Evolutionary conservation across 75 land plant species (phyloP).

Genomic region (Sequoiadendron giganteum): DNA sequence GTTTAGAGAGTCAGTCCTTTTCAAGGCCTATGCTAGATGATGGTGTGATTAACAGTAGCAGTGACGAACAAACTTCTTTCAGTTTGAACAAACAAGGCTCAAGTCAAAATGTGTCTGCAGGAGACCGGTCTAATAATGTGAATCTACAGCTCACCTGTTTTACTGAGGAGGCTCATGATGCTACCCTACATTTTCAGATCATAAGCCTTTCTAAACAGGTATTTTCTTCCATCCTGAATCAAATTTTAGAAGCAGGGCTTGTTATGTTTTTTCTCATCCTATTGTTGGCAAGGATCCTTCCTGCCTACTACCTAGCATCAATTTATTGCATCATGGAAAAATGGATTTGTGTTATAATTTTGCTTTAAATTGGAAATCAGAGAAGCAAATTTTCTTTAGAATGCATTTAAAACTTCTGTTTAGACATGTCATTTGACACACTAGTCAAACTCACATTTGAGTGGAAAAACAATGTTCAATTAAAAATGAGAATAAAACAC

Average conservation of each 20-base stretch:
- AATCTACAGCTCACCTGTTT: slow-evolving; percentile 33
- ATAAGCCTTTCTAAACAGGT: slow-evolving; percentile 46
- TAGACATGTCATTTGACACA: background rate
- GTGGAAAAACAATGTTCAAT: no score
- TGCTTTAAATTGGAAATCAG: background rate
- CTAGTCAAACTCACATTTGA: background rate
- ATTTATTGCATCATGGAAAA: background rate
- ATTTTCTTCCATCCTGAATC: background rate
- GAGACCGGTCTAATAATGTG: background rate
- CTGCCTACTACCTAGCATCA: background rate
- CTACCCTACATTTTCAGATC: slow-evolving; percentile 48
- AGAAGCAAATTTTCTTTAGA: background rate
- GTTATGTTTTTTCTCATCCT: background rate
- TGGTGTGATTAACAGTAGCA: background rate
- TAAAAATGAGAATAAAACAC: no score
- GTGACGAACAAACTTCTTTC: background rate
- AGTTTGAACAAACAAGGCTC: background rate
- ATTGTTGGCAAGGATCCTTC: background rate
- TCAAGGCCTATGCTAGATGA: background rate
- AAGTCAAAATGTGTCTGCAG: background rate
- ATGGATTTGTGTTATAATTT: background rate
- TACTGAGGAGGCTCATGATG: slow-evolving; percentile 33
- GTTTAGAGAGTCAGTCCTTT: background rate
- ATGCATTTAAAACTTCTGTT: background rate
- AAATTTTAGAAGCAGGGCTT: background rate